A percentile compares a stretch with the other conserved stretches of the same genome.
phyloP scores from a whole-genome alignment of 768 basidiomycete genomes.

The Boletus rubropictus region DNA sequence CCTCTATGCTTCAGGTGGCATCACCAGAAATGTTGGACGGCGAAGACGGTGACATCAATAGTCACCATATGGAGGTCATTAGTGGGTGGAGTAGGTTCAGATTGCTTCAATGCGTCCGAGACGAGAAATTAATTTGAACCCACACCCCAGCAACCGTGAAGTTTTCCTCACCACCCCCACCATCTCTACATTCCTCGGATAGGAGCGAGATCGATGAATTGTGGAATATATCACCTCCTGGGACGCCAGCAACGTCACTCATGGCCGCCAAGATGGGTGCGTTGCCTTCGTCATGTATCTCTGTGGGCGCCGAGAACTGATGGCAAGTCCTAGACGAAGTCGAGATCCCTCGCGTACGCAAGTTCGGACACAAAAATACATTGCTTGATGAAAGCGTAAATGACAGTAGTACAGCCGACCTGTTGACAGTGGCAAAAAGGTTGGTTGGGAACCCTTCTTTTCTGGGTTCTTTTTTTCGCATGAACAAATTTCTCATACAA shows the following conservation, averaged over 20 bases:
- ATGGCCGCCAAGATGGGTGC: conserved; percentile 48
- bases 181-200: conserved; percentile 30
- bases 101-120: neutral
- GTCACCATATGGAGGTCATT: conserved; percentile 50
- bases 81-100: conserved; percentile 57
- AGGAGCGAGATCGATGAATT: conserved; percentile 50
- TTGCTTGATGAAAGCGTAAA: conserved; percentile 3
- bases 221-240: conserved; percentile 43
- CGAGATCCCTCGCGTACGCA: conserved; percentile 47
- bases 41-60: conserved; percentile 40
- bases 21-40: conserved; percentile 30
- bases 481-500: conserved; percentile 15
- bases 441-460: conserved; percentile 15
- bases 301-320: conserved; percentile 3
- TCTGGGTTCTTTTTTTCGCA: conserved; percentile 15
- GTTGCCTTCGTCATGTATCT: conserved; percentile 6
- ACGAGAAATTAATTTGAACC: conserved; percentile 5
- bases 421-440: conserved; percentile 18
- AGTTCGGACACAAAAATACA: conserved; percentile 35
- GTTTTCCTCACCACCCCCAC: conserved; percentile 38
- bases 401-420: conserved; percentile 1
- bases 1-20: conserved; percentile 20
- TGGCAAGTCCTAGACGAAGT: conserved; percentile 39
- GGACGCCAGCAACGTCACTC: conserved; percentile 37
- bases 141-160: conserved; percentile 29